Conservation (phyloP, 768 basidiomycete species). For the Boletus eberwhitei region DNA sequence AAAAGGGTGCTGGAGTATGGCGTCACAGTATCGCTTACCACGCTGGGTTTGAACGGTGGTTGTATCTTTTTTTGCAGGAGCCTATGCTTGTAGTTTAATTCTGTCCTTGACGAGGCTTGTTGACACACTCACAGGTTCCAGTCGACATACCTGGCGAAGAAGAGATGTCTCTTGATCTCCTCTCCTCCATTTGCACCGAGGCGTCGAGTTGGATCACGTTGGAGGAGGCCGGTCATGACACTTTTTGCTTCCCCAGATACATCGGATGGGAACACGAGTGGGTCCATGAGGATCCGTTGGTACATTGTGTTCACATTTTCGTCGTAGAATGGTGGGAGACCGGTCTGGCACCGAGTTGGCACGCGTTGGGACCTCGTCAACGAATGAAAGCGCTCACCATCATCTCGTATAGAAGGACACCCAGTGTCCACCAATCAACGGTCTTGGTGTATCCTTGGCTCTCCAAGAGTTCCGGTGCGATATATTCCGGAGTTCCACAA, state of each 20-base stretch:
- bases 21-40: slow-evolving; percentile 49
- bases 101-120: neutral
- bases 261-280: slow-evolving; percentile 87
- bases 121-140: slow-evolving; percentile 64
- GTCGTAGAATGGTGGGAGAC: slow-evolving; percentile 97
- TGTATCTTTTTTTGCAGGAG: slow-evolving; percentile 93
- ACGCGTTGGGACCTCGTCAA: slow-evolving; percentile 3
- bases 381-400: slow-evolving; percentile 49
- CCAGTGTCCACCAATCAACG: slow-evolving; percentile 99
- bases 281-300: slow-evolving; percentile 91
- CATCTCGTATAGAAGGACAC: slow-evolving; percentile 96
- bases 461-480: slow-evolving; percentile 94
- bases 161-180: slow-evolving; percentile 93
- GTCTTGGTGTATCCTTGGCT: slow-evolving; percentile 97
- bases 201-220: slow-evolving; percentile 81
- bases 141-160: slow-evolving; percentile 92
- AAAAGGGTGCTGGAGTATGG: neutral
- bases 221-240: slow-evolving; percentile 83
- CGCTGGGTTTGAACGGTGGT: slow-evolving; percentile 96
- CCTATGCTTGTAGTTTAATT: slow-evolving; percentile 32
- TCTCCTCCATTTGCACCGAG: slow-evolving; percentile 93
- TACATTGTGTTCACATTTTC: slow-evolving; percentile 99
- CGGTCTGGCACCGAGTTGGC: slow-evolving; percentile 52
- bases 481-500: slow-evolving; percentile 98
- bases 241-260: slow-evolving; percentile 85